Evolutionary conservation across 1,139 yeast species (phyloP), one percentile per base, ranked within the genome.

Genomic region (Ogataea hybrid): DNA sequence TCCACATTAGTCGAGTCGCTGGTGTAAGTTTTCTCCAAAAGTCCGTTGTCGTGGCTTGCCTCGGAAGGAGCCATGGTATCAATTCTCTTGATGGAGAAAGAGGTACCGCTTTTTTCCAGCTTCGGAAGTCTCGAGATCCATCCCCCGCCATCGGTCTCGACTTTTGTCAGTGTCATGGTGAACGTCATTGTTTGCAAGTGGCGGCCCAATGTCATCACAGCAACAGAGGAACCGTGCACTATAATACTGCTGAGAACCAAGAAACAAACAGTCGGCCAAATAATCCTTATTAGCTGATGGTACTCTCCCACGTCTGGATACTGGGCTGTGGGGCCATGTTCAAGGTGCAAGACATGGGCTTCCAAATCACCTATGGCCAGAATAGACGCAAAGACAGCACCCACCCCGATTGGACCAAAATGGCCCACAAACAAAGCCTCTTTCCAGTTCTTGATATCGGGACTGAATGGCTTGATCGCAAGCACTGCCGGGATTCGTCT

Each of bases 371-470:
- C 78, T 52, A 94, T 75, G 1, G 96, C 92, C 53, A 90, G 69
- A 46, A 92, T 84, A 11, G 90, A 81, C 16, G 96, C 95, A 65
- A 87, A 92, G 16, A 92, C 77, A 1, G 97, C 97, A 50, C 97
- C 97, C 9, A 92, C 98, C 42, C 98, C 98, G 60, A 92, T 88
- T 8, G 98, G 98, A 35, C 98, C 98, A 63, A 92, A 92, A 67
- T 92, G 97, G 17, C 97, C 97, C 63, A 95, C 90, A 59, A 92
- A 89, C 6, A 92, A 60, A 0, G 97, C 97, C 60, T 92, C 97
- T 64, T 96, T 78, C 97, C 97, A 90, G 27, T 92, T 80, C 54
- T 87, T 81, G 33, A 92, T 79, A 62, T 90, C 97, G 0, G 97
- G 96, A n/a, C 87, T 84, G 12, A 90, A 61, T 0, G 90, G 88